phyloP scores from a whole-genome alignment of 306 rosid genomes.

The Pyrus communis region DNA sequence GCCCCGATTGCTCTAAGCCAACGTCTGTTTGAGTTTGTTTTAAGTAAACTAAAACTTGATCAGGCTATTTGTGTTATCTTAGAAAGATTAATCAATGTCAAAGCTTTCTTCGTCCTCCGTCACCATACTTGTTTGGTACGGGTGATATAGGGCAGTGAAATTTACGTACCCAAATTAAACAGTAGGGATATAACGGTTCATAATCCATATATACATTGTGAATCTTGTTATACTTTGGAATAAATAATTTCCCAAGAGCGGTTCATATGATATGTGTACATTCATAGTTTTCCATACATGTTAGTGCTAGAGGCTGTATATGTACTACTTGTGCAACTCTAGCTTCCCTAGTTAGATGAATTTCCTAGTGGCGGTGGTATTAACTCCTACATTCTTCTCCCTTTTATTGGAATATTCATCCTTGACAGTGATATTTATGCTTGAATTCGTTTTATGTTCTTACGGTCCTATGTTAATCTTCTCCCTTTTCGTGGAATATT shows the following conservation, averaged over 20 bases:
- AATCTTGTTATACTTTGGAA: not conserved
- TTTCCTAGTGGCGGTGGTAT: not conserved
- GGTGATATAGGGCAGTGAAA: not conserved
- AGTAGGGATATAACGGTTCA: not conserved
- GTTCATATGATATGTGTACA: too few relatives aligned
- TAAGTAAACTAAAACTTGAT: not conserved
- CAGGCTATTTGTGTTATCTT: not conserved
- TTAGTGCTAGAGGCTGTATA: not conserved
- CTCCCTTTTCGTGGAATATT: not conserved
- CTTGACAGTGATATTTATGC: not conserved
- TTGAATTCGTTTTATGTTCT: not conserved
- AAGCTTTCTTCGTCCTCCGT: not conserved
- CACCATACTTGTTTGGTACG: not conserved
- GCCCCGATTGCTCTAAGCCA: conserved; percentile 63
- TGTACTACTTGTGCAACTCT: not conserved
- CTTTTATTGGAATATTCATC: not conserved
- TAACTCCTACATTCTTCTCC: not conserved
- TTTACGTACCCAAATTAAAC: not conserved
- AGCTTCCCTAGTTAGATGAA: not conserved
- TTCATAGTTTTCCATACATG: not conserved
- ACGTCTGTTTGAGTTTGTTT: conserved; percentile 4
- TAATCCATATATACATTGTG: not conserved
- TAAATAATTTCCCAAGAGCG: not conserved
- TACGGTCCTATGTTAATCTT: not conserved
- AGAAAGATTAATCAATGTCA: not conserved